A percentile compares a stretch with the other conserved stretches of the same genome.
Conservation (phyloP, 306 rosid species). For the Trifolium repens region DNA sequence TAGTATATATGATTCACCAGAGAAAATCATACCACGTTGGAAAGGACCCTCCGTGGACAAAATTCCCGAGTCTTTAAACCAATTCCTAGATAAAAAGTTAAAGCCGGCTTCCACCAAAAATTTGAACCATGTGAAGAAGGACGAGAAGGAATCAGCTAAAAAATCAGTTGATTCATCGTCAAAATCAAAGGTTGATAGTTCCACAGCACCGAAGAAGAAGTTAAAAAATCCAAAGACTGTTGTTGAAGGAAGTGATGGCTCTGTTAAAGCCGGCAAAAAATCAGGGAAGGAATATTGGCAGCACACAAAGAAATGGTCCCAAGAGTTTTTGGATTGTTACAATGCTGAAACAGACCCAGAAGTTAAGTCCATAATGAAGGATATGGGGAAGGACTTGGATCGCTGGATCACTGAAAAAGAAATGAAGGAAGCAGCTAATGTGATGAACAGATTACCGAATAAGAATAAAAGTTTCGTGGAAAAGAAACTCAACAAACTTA, state of each 20-base stretch:
- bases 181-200: slow-evolving; percentile 41
- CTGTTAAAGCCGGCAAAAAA: slow-evolving; percentile 77
- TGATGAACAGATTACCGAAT: slow-evolving; percentile 68
- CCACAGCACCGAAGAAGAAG: slow-evolving; percentile 41
- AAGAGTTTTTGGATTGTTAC: slow-evolving; percentile 79
- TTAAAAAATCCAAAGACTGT: slow-evolving; percentile 55
- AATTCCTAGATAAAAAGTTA: slow-evolving; percentile 58
- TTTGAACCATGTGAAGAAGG: slow-evolving; percentile 53
- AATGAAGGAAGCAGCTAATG: slow-evolving; percentile 83
- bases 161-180: slow-evolving; percentile 52
- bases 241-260: slow-evolving; percentile 92
- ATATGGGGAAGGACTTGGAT: slow-evolving; percentile 86
- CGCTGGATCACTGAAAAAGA: slow-evolving; percentile 94
- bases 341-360: slow-evolving; percentile 90
- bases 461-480: slow-evolving; percentile 66
- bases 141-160: slow-evolving; percentile 45
- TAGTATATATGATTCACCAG: slow-evolving; percentile 84
- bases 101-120: slow-evolving; percentile 49
- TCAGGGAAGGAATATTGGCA: slow-evolving; percentile 97
- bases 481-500: slow-evolving; percentile 81
- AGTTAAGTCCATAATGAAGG: slow-evolving; percentile 74
- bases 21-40: slow-evolving; percentile 90
- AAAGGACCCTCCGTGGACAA: slow-evolving; percentile 79
- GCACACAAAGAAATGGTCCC: slow-evolving; percentile 97
- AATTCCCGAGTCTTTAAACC: slow-evolving; percentile 67